Evolutionary conservation across 306 rosid genomes (phyloP), one percentile per base, ranked within the genome.

Genomic region (Carpinus viminea): DNA sequence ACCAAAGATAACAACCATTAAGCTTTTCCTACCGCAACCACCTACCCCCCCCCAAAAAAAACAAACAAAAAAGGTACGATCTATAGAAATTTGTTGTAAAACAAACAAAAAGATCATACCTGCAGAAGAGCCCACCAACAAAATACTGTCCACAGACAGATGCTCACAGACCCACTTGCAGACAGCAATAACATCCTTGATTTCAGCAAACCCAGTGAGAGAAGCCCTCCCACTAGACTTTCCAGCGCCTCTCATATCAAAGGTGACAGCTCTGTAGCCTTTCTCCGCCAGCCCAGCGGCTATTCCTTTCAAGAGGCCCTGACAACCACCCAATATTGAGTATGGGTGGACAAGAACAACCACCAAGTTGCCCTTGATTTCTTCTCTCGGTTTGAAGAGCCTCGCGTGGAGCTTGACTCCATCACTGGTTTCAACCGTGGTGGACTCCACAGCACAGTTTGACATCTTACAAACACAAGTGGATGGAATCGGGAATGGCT

Each of bases 51-150:
- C n/a, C n/a, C n/a, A n/a, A n/a, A n/a, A n/a, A n/a, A n/a, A n/a
- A 28, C 72, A 1, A 17, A 13, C n/a, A 61, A 64, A 38, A 4
- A 4, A 8, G 60, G 20, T 15, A 74, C 81, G 78, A 60, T 72
- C 83, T 52, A 73, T 17, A 5, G 52, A 75, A 57, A 56, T 41
- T n/a, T 1, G 54, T 2, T 8, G 17, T 8, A 65, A 8, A 65
- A 75, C 7, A 20, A 13, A 7, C 16, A 45, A 72, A 4, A 75
- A 31, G 3, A 21, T n/a, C 6, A 43, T 87, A 96, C 98, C 98
- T 83, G 99, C 99, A 28, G 99, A 96, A 83, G 98, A 96, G 76
- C 99, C 98, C 36, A 96, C 81, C 86, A 96, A 73, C 56, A 96
- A 53, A 50, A 91, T 86, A 68, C 73, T 83, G 9, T 73, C 53